These are phyloP conservation scores for Orbilia brochopaga DNA, from an alignment of 2,329 filamentous ascomycete genomes.

Conservation along the genomic window DNA sequence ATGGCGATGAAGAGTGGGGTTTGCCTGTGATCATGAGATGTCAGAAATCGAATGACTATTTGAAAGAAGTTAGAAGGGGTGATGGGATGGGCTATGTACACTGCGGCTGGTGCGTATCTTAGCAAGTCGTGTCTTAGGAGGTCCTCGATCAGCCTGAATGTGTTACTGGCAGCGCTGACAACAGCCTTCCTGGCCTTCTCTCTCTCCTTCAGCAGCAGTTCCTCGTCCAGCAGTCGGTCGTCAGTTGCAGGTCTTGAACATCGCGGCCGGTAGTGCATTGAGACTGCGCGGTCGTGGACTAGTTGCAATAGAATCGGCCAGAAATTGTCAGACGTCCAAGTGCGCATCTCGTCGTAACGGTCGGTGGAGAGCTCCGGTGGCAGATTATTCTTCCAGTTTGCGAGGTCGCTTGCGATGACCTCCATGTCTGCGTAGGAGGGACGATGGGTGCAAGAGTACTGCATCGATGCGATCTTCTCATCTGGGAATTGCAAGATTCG, in stretches of 20 bases:
- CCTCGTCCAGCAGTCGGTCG: slow-evolving; percentile 10
- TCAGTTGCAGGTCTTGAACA: slow-evolving; percentile 37
- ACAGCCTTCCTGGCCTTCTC: slow-evolving; percentile 48
- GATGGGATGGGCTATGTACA: slow-evolving; percentile 20
- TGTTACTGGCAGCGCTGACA: slow-evolving; percentile 47
- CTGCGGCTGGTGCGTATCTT: slow-evolving; percentile 45
- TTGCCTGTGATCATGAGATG: slow-evolving; percentile 39
- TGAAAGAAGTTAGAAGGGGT: neutral
- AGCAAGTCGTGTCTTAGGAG: slow-evolving; percentile 43
- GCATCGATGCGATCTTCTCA: slow-evolving; percentile 40
- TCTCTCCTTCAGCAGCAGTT: slow-evolving; percentile 31
- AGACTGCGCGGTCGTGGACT: slow-evolving; percentile 47
- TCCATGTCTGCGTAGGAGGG: slow-evolving; percentile 31
- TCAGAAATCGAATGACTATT: neutral
- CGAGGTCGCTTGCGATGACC: slow-evolving; percentile 27
- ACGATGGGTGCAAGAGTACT: slow-evolving; percentile 45
- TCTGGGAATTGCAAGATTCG: slow-evolving; percentile 3
- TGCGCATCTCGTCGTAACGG: slow-evolving; percentile 46
- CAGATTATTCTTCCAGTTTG: slow-evolving; percentile 37
- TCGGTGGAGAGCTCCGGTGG: slow-evolving; percentile 40
- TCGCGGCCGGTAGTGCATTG: slow-evolving; percentile 42
- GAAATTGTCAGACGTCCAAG: slow-evolving; percentile 46
- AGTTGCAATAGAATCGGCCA: slow-evolving; percentile 46
- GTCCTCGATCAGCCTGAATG: slow-evolving; percentile 41
- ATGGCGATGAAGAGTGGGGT: slow-evolving; percentile 48